Evolutionary conservation across 2,329 filamentous ascomycete species (phyloP).

Genomic region (Diplodia scrobiculata): DNA sequence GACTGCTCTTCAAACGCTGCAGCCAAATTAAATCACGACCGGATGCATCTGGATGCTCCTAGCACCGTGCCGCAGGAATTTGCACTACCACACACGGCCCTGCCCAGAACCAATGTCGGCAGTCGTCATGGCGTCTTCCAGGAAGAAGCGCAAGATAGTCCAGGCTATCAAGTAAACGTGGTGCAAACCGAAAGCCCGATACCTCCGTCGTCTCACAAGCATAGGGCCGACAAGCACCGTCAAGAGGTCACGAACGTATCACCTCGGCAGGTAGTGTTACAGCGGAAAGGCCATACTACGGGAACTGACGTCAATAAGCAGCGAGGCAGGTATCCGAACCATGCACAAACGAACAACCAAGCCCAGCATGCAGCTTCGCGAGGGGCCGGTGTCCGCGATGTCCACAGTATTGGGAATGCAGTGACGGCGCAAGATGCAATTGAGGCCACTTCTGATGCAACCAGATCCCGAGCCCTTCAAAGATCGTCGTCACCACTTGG

Average conservation of each 20-base stretch:
- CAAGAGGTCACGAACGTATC: not conserved
- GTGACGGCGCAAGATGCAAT: constrained; percentile 17
- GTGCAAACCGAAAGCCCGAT: not conserved
- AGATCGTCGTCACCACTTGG: constrained; percentile 36
- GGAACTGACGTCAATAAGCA: not conserved
- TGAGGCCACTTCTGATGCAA: constrained; percentile 14
- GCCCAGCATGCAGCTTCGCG: not conserved
- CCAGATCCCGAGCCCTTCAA: not conserved
- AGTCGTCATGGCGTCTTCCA: not conserved
- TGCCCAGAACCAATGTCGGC: not conserved
- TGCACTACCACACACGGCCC: not conserved
- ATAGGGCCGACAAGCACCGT: not conserved
- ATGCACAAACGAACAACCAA: not conserved
- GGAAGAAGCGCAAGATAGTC: not conserved
- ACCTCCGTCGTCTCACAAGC: constrained; percentile 16
- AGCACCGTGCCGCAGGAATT: not conserved
- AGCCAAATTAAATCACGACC: not conserved
- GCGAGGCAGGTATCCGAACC: not conserved
- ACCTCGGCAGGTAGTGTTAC: not conserved
- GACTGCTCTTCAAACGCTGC: not conserved
- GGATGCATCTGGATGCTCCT: not conserved
- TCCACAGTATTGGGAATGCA: constrained; percentile 2
- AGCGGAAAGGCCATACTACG: not conserved
- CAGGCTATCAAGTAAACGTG: not conserved
- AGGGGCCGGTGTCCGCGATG: not conserved